phyloP scores from a whole-genome alignment of 768 basidiomycete genomes.

The Filobasidium floriforme region DNA sequence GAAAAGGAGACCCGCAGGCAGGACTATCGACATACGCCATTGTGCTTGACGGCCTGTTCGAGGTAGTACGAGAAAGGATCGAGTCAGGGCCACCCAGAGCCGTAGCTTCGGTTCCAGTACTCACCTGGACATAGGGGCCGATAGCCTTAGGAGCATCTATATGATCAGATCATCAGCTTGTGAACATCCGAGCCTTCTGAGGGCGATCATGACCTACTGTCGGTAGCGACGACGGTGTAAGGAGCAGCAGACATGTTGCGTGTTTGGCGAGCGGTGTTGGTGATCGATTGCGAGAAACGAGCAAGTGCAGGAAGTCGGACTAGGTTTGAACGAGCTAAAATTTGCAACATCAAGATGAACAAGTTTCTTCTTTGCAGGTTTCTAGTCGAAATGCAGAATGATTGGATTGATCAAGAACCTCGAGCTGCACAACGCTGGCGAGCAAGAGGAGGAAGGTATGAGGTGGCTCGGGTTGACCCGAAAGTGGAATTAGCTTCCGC shows the following conservation, averaged over 20 bases:
- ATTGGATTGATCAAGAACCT: no score
- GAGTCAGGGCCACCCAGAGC: not conserved
- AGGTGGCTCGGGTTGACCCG: no score
- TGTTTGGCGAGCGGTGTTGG: not conserved
- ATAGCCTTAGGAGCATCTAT: constrained; percentile 46
- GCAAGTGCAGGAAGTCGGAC: no score
- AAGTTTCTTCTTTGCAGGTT: no score
- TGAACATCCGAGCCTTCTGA: not conserved
- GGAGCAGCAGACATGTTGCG: constrained; percentile 27
- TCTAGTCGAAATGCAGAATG: no score
- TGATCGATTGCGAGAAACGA: no score
- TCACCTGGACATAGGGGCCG: constrained; percentile 55
- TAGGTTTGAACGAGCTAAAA: no score
- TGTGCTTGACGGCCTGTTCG: constrained; percentile 74
- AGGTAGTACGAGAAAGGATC: not conserved
- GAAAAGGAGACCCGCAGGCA: not conserved
- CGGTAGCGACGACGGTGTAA: constrained; percentile 42
- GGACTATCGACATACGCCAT: constrained; percentile 49
- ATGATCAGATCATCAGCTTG: no score
- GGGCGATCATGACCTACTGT: constrained; percentile 29
- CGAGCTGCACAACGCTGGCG: no score
- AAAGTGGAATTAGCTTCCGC: no score
- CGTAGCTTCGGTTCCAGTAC: constrained; percentile 7
- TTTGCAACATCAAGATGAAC: no score
- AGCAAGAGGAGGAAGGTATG: no score